Conservation (phyloP, 1,284 basidiomycete genomes). For the Jaminaea rosea region DNA sequence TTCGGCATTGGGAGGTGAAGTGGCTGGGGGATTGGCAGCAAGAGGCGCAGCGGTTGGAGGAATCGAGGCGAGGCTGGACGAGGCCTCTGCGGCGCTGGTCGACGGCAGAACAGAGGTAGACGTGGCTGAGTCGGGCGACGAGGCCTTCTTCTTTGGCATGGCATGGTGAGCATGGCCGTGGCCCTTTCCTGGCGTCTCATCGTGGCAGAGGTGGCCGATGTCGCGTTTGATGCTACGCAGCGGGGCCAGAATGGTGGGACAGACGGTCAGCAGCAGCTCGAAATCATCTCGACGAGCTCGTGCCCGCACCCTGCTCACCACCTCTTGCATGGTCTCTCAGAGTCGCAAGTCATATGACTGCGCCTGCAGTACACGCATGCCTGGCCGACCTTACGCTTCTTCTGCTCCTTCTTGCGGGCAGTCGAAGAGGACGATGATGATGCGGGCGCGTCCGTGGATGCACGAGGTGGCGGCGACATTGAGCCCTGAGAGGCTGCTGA, state of each 20-base stretch:
- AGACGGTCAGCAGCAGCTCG: neutral
- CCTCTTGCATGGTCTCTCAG: slow-evolving; percentile 46
- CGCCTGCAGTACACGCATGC: slow-evolving; percentile 87
- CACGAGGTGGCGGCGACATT: too few relatives aligned
- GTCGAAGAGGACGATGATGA: neutral
- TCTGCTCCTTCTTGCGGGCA: slow-evolving; percentile 19
- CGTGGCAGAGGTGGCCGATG: slow-evolving; percentile 49
- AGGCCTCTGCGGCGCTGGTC: neutral
- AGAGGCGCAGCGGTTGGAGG: neutral
- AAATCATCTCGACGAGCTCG: neutral
- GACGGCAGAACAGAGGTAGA: neutral
- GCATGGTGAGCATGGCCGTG: neutral
- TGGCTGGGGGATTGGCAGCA: neutral
- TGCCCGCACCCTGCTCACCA: slow-evolving; percentile 22
- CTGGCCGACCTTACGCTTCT: slow-evolving; percentile 41
- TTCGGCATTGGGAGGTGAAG: neutral
- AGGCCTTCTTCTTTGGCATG: neutral
- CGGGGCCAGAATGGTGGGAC: neutral
- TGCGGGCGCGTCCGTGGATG: neutral
- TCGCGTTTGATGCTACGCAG: slow-evolving; percentile 47
- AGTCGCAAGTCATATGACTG: slow-evolving; percentile 61
- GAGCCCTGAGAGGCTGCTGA: too few relatives aligned
- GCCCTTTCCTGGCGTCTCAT: slow-evolving; percentile 12
- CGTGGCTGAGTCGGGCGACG: too few relatives aligned
- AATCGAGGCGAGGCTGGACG: neutral